These are phyloP conservation scores for Ophiosphaerella korrae DNA, from an alignment of 2,329 filamentous ascomycete species.

Conservation along the genomic window DNA sequence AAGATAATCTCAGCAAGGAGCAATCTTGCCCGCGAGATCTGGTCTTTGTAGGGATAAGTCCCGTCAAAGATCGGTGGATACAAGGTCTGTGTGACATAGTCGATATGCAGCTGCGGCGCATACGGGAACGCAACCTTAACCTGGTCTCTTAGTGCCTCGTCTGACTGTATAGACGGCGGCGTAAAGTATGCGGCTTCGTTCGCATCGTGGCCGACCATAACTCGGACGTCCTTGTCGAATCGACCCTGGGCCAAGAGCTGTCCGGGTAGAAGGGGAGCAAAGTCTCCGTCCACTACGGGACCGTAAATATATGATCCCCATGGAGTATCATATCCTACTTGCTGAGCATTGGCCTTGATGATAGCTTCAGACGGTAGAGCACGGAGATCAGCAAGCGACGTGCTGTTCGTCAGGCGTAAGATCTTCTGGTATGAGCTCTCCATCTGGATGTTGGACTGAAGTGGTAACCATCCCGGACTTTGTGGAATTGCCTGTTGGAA, in stretches of 20 bases:
- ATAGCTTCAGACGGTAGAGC: constrained; percentile 35
- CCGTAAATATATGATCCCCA: constrained; percentile 45
- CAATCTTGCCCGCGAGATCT: constrained; percentile 51
- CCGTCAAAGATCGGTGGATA: constrained; percentile 59
- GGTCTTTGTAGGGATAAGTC: constrained; percentile 52
- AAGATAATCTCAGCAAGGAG: constrained; percentile 54
- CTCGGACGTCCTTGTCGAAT: constrained; percentile 42
- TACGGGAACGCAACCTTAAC: constrained; percentile 36
- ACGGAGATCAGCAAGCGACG: constrained; percentile 42
- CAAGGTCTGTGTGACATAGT: constrained; percentile 52
- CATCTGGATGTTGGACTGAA: constrained; percentile 29
- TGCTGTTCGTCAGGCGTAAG: constrained; percentile 39
- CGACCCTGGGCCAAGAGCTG: constrained; percentile 45
- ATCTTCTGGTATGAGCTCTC: constrained; percentile 39
- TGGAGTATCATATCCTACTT: constrained; percentile 33
- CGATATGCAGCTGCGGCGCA: constrained; percentile 37
- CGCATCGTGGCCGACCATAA: constrained; percentile 51
- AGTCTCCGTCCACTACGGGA: constrained; percentile 42
- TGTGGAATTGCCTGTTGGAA: constrained; percentile 48
- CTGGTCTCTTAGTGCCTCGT: constrained; percentile 32
- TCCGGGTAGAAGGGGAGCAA: constrained; percentile 38
- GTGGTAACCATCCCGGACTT: constrained; percentile 48
- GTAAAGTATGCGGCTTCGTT: constrained; percentile 55
- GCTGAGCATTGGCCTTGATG: constrained; percentile 42
- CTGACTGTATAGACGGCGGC: constrained; percentile 42